phyloP scores from a whole-genome alignment of 2,329 filamentous ascomycete genomes.

The Penicillium sp. region DNA sequence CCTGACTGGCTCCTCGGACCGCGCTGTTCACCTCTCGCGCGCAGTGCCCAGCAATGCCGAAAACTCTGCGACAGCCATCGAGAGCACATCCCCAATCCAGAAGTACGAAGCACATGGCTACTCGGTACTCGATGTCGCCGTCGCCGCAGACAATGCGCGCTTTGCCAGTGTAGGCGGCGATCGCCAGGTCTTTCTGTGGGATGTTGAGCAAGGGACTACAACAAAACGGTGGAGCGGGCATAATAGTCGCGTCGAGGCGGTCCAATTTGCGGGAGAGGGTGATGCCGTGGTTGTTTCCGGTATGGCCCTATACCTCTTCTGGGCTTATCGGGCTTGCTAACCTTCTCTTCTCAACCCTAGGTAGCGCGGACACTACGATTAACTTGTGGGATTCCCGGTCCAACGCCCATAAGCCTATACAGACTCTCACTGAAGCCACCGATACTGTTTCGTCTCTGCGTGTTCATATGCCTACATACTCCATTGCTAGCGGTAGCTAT shows the following conservation, averaged over 20 bases:
- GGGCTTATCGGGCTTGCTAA: conserved; percentile 1
- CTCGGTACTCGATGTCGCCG: conserved; percentile 75
- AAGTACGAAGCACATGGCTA: conserved; percentile 88
- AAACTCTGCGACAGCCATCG: conserved; percentile 25
- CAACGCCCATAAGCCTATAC: conserved; percentile 40
- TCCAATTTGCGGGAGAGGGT: conserved; percentile 70
- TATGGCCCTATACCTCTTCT: conserved; percentile 5
- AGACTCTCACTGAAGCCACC: conserved; percentile 39
- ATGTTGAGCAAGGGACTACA: conserved; percentile 76
- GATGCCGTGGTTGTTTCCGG: conserved; percentile 68
- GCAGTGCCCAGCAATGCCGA: conserved; percentile 40
- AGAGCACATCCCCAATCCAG: conserved; percentile 64
- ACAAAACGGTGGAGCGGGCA: conserved; percentile 70
- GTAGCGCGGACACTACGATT: conserved; percentile 43
- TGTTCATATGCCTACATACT: conserved; percentile 38
- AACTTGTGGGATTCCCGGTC: conserved; percentile 43
- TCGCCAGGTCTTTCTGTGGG: conserved; percentile 88
- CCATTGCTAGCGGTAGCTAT: conserved; percentile 70
- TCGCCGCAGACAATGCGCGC: conserved; percentile 69
- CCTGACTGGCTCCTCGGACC: conserved; percentile 81
- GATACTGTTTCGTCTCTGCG: conserved; percentile 42
- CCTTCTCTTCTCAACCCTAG: conserved; percentile 16
- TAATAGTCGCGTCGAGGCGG: conserved; percentile 68
- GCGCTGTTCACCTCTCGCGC: conserved; percentile 81
- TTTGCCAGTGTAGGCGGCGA: conserved; percentile 90